Base-by-base conservation (phyloP, 169 alveolate species). In the Toxoplasma gondii region DNA sequence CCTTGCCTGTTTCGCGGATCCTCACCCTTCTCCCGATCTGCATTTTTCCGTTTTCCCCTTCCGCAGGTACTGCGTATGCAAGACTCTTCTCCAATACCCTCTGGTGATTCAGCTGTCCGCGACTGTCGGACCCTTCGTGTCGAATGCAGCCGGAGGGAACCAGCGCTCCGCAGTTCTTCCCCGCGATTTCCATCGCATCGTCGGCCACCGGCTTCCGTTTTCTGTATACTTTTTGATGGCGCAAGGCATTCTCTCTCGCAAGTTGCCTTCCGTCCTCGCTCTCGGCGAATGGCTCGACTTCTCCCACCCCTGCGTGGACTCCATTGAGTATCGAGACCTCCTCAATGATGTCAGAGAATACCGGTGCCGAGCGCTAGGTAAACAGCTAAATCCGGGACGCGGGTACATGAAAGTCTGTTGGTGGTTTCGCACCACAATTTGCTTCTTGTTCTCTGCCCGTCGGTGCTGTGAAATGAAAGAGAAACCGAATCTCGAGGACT, bases 331-430 rank as follows among this genome's bases (percentile, higher is more conserved):
- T n/a, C 39, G 84, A 4, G 84, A 74, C 39, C 39, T 74, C 12
- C 84, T 74, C 44, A 74, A 1, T 27, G 84, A 74, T 12, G 84
- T 74, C 84, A 74, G 84, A n/a, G 84, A 74, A n/a, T 74, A 74
- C 84, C 22, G 84, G 43, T 74, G 84, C 22, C 39, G 45, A 17
- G 84, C 84, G 17, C 84, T 74, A 31, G 43, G 84, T 74, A 74
- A 22, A n/a, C 44, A 7, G 22, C 1, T 4, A 74, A 16, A 24
- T 44, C 9, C 38, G 81, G 5, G 16, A n/a, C n/a, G n/a, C n/a
- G n/a, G n/a, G n/a, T n/a, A n/a, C n/a, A n/a, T n/a, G n/a, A n/a
- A n/a, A n/a, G n/a, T n/a, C n/a, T n/a, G n/a, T n/a, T n/a, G n/a
- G n/a, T n/a, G n/a, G n/a, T n/a, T n/a, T n/a, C n/a, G n/a, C n/a